A percentile compares a stretch with the other conserved stretches of the same genome.
Conservation (phyloP, 768 basidiomycete species). For the Postia placenta region DNA sequence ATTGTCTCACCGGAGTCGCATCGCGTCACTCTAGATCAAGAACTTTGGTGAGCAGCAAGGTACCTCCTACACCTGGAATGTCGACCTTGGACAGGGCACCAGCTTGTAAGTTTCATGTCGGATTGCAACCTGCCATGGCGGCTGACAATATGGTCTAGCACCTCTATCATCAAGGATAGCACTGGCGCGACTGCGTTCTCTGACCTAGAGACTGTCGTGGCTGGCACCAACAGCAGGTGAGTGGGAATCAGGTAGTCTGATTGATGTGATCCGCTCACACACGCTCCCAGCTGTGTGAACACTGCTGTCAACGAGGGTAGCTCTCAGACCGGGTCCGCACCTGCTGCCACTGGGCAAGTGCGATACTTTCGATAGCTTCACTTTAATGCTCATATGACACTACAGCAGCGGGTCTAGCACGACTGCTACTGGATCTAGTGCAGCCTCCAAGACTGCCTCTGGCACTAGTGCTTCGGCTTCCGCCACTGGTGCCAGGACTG, state of each 20-base stretch:
- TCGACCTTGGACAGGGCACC: slow-evolving; percentile 39
- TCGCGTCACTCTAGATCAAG: slow-evolving; percentile 38
- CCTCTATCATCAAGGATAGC: slow-evolving; percentile 50
- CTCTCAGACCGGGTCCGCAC: neutral
- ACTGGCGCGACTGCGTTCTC: slow-evolving; percentile 50
- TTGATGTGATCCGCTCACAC: neutral
- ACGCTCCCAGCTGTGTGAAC: neutral
- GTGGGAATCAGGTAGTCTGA: slow-evolving; percentile 1
- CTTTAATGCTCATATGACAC: neutral
- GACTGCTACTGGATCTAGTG: slow-evolving; percentile 4
- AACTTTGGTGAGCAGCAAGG: slow-evolving; percentile 41
- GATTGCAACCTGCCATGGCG: neutral
- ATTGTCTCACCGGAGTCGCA: neutral
- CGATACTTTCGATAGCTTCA: neutral
- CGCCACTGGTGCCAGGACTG: slow-evolving; percentile 14
- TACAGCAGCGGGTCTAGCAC: neutral
- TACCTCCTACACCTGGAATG: slow-evolving; percentile 46
- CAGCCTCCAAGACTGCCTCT: slow-evolving; percentile 9
- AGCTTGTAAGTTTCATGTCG: slow-evolving; percentile 36
- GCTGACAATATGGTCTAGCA: slow-evolving; percentile 29
- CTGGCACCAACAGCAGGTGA: slow-evolving; percentile 24
- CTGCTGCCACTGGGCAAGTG: neutral
- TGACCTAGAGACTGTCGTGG: slow-evolving; percentile 39
- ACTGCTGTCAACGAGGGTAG: neutral
- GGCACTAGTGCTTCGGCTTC: slow-evolving; percentile 2